Conservation (phyloP, 805 yeast genomes). For the Ogataea kodamae region DNA sequence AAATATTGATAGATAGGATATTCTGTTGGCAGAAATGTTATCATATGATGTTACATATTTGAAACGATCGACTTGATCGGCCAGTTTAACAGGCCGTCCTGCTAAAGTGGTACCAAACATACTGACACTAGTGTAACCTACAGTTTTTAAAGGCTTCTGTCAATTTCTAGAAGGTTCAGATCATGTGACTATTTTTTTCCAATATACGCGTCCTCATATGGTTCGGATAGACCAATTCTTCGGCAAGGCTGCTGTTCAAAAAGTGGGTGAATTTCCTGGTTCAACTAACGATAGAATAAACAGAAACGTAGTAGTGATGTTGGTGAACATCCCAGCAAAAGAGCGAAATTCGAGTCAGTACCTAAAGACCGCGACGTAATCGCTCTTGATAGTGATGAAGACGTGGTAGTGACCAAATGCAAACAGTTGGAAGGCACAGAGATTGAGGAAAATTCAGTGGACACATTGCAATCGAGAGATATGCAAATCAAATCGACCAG, state of each 20-base stretch:
- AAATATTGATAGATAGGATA: constrained; percentile 80
- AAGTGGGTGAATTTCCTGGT: constrained; percentile 14
- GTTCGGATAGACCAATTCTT: constrained; percentile 31
- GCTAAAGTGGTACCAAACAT: constrained; percentile 36
- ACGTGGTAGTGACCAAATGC: too few relatives aligned
- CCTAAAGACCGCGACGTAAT: too few relatives aligned
- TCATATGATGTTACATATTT: constrained; percentile 64
- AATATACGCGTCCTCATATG: constrained; percentile 17
- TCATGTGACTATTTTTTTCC: constrained; percentile 6
- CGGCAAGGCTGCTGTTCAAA: constrained; percentile 28
- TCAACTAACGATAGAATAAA: background rate
- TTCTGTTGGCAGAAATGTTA: constrained; percentile 50
- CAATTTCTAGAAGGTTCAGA: constrained; percentile 13
- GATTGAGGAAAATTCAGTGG: too few relatives aligned
- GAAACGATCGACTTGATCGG: constrained; percentile 63
- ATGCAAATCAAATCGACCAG: too few relatives aligned
- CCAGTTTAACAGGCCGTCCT: constrained; percentile 39
- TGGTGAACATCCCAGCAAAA: too few relatives aligned
- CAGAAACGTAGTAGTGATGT: too few relatives aligned
- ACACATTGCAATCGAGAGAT: too few relatives aligned
- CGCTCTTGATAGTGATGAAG: constrained; percentile 7
- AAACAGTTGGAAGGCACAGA: too few relatives aligned
- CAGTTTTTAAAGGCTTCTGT: too few relatives aligned
- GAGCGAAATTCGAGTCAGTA: too few relatives aligned
- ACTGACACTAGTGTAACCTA: constrained; percentile 1